A percentile compares a stretch with the other conserved stretches of the same genome.
Conservation (phyloP, 441 rosid genomes). For the Brassica balearica region DNA sequence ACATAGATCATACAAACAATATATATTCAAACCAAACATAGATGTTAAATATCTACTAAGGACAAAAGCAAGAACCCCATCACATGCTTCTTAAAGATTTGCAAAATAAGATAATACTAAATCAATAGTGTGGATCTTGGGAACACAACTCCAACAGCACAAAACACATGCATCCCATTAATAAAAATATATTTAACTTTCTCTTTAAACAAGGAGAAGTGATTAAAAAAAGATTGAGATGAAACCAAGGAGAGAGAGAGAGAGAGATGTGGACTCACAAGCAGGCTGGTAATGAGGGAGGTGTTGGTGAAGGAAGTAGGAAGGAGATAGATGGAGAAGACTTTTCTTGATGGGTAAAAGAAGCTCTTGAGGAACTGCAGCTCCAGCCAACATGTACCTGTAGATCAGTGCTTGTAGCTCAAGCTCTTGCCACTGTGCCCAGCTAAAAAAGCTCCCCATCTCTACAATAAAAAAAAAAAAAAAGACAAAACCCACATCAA, state of each 20-base stretch:
- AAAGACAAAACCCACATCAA: neutral
- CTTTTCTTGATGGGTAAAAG: constrained; percentile 85
- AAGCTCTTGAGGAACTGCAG: constrained; percentile 80
- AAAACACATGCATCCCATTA: constrained; percentile 31
- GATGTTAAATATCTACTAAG: too few relatives aligned
- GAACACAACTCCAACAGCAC: constrained; percentile 35
- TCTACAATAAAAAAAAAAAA: constrained; percentile 39
- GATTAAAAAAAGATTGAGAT: neutral
- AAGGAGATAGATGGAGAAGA: constrained; percentile 61
- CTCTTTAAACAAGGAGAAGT: constrained; percentile 8
- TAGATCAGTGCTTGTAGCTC: constrained; percentile 95
- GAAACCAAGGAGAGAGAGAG: too few relatives aligned
- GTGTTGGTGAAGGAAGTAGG: constrained; percentile 63
- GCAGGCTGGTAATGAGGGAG: constrained; percentile 70
- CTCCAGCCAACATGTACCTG: constrained; percentile 85
- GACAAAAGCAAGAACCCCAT: constrained; percentile 18
- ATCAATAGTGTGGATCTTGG: constrained; percentile 29
- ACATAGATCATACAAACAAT: too few relatives aligned
- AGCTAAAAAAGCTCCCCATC: constrained; percentile 81
- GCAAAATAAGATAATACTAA: constrained; percentile 1
- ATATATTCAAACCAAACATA: too few relatives aligned
- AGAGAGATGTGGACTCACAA: constrained; percentile 60
- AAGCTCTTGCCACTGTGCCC: constrained; percentile 89
- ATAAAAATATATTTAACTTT: neutral
- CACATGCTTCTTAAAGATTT: constrained; percentile 7